Conservation (phyloP, 371 early-diverging fungal species). For the Mortierella sp. region DNA sequence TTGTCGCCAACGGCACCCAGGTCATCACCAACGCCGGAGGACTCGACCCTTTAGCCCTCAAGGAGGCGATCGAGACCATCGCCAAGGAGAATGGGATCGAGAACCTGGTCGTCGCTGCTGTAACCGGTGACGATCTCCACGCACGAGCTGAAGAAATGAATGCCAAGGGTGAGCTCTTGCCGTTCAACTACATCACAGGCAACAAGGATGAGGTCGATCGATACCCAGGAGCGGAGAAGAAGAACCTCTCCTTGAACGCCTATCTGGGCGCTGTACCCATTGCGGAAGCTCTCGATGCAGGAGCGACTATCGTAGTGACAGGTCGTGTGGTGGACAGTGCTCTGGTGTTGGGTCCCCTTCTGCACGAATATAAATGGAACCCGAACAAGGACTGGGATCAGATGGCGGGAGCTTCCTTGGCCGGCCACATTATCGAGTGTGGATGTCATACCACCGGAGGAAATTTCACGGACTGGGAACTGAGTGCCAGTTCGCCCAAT, state of each 20-base stretch:
- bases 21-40: constrained; percentile 84
- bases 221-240: constrained; percentile 61
- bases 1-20: constrained; percentile 70
- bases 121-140: constrained; percentile 75
- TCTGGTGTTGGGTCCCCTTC: constrained; percentile 68
- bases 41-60: constrained; percentile 75
- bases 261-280: constrained; percentile 72
- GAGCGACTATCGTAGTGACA: constrained; percentile 79
- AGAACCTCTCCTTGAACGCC: constrained; percentile 72
- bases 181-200: constrained; percentile 65
- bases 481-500: constrained; percentile 66
- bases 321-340: constrained; percentile 83
- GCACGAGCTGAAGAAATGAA: constrained; percentile 44
- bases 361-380: constrained; percentile 70
- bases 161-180: constrained; percentile 54
- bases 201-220: constrained; percentile 63
- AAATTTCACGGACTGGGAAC: constrained; percentile 82
- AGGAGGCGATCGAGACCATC: constrained; percentile 72
- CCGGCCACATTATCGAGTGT: constrained; percentile 83
- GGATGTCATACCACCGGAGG: constrained; percentile 84
- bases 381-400: constrained; percentile 66
- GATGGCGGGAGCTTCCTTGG: constrained; percentile 76
- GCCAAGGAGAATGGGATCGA: constrained; percentile 62
- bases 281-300: constrained; percentile 68
- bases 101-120: constrained; percentile 71